phyloP scores from a whole-genome alignment of 148 eudicot species.

The Rhododendron griersonianum region DNA sequence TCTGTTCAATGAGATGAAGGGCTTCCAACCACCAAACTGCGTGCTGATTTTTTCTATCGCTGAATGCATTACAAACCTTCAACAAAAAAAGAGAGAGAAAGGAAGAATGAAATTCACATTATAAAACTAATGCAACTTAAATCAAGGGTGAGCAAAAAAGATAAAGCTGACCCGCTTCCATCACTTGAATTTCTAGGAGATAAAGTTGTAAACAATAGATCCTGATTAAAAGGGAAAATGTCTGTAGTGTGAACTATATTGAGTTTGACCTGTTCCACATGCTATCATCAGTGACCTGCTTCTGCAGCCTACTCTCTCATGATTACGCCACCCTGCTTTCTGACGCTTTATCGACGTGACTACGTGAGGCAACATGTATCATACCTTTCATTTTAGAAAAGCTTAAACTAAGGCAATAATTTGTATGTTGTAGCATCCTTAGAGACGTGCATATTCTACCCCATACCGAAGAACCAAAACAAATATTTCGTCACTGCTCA shows the following conservation, averaged over 20 bases:
- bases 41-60: conserved; percentile 36
- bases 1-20: conserved; percentile 60
- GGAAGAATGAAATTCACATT: background rate
- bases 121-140: background rate
- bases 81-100: conserved; percentile 11
- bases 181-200: background rate
- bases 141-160: background rate
- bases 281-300: background rate
- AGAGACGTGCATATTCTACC: background rate
- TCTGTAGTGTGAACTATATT: background rate
- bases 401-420: background rate
- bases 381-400: background rate
- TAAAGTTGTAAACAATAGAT: background rate
- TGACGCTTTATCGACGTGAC: too few relatives aligned
- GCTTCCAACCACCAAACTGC: conserved; percentile 81
- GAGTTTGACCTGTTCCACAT: background rate
- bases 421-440: background rate
- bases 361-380: background rate
- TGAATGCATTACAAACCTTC: conserved; percentile 50
- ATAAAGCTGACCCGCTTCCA: background rate
- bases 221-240: background rate
- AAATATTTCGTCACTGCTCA: background rate
- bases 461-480: background rate
- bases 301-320: too few relatives aligned
- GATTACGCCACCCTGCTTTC: too few relatives aligned